Base-by-base conservation (phyloP, 2,329 filamentous ascomycete species). In the Verticillium isaacii region DNA sequence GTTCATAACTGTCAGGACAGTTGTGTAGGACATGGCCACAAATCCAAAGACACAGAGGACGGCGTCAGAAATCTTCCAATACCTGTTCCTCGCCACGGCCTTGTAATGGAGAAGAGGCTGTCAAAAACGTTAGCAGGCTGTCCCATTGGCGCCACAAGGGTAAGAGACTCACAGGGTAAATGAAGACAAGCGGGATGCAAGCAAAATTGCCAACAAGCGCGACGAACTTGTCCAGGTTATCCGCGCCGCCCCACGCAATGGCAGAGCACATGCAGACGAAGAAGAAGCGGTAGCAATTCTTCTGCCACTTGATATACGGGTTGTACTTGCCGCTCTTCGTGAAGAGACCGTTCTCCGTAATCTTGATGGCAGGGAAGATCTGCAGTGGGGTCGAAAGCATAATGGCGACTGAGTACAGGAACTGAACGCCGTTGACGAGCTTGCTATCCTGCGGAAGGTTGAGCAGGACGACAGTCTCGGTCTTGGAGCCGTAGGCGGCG, bases 271-370 rank as follows among this genome's bases (percentile, higher is more conserved):
- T 76, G 70, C 91, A 85, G 58, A 98, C 95, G 65, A 97, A 87
- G 72, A 94, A 89, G 82, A 98, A 99, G 60, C 95, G 89, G 81
- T 97, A 99, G 37, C 90, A 80, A 69, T 99, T 99, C 87, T 99
- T 99, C 83, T 98, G 91, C 95, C 95, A 99, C 80, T 99, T 99
- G 81, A 99, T 96, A 72, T 92, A 95, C 0, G 93, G 93, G 73
- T 98, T 97, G 79, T 97, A 97, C 77, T 99, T 99, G 68, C 95
- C 93, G 65, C 93, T 97, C 72, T 90, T 85, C 29, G 91, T 96
- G 75, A 98, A 99, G 7, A 98, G 82, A 67, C 93, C 92, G 69
- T 96, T 97, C 77, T 96, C 93, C 37, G 92, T 92, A 71, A 99
- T 99, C 72, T 94, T 90, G 70, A 99, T 98, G 54, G 95, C 95